phyloP scores from a whole-genome alignment of 352 stramenopile genomes.

The Globisporangium paroecandrum region DNA sequence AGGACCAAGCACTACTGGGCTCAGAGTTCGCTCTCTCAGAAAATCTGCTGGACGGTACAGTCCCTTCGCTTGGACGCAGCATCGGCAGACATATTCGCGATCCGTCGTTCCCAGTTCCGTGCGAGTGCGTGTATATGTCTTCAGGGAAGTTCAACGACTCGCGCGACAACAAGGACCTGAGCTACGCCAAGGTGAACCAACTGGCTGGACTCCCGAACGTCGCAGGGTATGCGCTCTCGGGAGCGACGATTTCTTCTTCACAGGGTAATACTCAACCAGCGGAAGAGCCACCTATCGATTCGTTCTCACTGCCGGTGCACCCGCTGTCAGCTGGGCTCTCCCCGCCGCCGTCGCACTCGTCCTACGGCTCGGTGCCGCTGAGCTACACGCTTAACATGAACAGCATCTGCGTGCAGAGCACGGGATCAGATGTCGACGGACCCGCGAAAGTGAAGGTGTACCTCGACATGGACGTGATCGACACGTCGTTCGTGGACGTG shows the following conservation, averaged over 20 bases:
- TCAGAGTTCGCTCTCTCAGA: slow-evolving; percentile 17
- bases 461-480: slow-evolving; percentile 65
- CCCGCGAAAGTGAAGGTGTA: slow-evolving; percentile 22
- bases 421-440: slow-evolving; percentile 15
- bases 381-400: slow-evolving; percentile 20
- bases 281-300: slow-evolving; percentile 2
- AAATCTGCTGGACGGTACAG: slow-evolving; percentile 7
- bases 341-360: slow-evolving; percentile 15
- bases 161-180: slow-evolving; percentile 17
- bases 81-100: slow-evolving; percentile 21
- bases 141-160: slow-evolving; percentile 16
- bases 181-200: slow-evolving; percentile 22
- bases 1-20: slow-evolving; percentile 19
- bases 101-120: slow-evolving; percentile 17
- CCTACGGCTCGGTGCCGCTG: slow-evolving; percentile 18
- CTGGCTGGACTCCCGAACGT: slow-evolving; percentile 12
- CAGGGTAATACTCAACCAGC: slow-evolving; percentile 4
- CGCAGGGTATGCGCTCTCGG: slow-evolving; percentile 14
- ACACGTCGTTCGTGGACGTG: slow-evolving; percentile 63
- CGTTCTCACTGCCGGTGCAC: neutral
- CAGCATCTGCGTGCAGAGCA: slow-evolving; percentile 20
- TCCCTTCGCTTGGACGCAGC: slow-evolving; percentile 18
- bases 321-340: neutral
- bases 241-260: slow-evolving; percentile 11
- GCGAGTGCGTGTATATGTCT: slow-evolving; percentile 16